Conservation (phyloP, 345 rosid genomes). For the Linum trigynum region DNA sequence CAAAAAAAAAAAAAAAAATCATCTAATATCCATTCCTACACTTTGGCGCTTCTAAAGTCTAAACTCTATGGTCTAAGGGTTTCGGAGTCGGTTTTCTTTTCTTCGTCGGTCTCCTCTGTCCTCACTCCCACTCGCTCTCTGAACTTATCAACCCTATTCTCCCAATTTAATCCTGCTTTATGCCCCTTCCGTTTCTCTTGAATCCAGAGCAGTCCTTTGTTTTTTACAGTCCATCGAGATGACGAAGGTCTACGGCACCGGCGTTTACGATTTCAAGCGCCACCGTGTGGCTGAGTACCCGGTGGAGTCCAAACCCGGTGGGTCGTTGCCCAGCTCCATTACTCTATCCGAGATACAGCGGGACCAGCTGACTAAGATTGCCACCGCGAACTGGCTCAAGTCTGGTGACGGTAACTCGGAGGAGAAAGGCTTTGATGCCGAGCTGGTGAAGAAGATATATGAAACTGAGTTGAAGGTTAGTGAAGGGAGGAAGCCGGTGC, state of each 20-base stretch:
- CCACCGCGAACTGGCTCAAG: conserved; percentile 70
- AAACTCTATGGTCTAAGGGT: too few species aligned
- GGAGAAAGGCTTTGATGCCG: conserved; percentile 52
- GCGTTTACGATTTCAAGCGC: conserved; percentile 95
- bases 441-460: conserved; percentile 75
- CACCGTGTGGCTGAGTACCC: conserved; percentile 98
- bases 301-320: conserved; percentile 44
- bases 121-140: too few species aligned
- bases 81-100: too few species aligned
- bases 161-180: background rate
- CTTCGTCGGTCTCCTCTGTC: too few species aligned
- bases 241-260: conserved; percentile 92
- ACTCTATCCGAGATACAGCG: conserved; percentile 88
- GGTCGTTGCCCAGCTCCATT: conserved; percentile 63
- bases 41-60: too few species aligned
- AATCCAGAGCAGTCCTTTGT: background rate
- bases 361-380: conserved; percentile 72
- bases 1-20: too few species aligned
- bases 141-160: conserved; percentile 4
- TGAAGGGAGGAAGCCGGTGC: conserved; percentile 75
- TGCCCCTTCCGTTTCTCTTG: background rate
- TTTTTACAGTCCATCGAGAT: conserved; percentile 15
- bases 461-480: conserved; percentile 62
- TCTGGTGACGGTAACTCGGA: conserved; percentile 24
- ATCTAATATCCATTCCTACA: too few species aligned